phyloP scores from a whole-genome alignment of 495 filamentous ascomycete species.

The Pyronema domesticum region DNA sequence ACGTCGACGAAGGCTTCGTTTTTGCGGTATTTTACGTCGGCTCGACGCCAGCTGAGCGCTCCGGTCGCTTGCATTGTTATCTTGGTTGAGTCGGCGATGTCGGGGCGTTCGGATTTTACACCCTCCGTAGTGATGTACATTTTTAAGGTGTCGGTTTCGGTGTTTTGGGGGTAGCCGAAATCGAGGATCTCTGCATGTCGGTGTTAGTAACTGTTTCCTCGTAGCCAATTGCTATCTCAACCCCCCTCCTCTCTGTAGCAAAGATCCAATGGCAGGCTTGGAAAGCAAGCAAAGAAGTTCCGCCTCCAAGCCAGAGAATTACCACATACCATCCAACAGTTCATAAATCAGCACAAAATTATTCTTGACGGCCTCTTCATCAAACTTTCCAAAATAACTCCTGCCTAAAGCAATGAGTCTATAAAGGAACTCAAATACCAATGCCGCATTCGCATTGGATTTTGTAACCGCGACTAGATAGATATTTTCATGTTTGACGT shows the following conservation, averaged over 20 bases:
- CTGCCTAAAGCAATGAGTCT: conserved; percentile 75
- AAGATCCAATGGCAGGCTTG: not conserved
- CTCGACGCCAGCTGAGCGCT: conserved; percentile 86
- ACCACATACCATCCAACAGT: conserved; percentile 65
- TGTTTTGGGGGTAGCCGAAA: conserved; percentile 98
- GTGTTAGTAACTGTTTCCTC: conserved; percentile 9
- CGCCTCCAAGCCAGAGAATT: not conserved
- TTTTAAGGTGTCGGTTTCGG: conserved; percentile 95
- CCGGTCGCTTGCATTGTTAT: conserved; percentile 99
- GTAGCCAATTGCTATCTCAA: no score
- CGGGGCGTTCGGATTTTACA: conserved; percentile 82
- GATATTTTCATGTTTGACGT: conserved; percentile 99
- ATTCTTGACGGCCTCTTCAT: conserved; percentile 99
- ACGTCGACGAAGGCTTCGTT: conserved; percentile 99
- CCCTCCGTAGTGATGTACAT: conserved; percentile 99
- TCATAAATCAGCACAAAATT: conserved; percentile 99
- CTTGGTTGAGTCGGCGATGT: conserved; percentile 60
- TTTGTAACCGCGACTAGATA: conserved; percentile 96
- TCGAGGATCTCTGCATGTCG: conserved; percentile 69
- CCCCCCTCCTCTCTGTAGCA: not conserved
- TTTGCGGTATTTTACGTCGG: conserved; percentile 97
- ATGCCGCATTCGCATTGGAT: conserved; percentile 97
- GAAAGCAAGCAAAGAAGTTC: not conserved
- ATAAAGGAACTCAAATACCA: conserved; percentile 97
- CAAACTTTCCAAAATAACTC: conserved; percentile 96